Percentiles rank a stretch among this genome's conserved stretches.
Conservation (phyloP, 2,329 filamentous ascomycete genomes). For the Trichoderma atrobrunneum region DNA sequence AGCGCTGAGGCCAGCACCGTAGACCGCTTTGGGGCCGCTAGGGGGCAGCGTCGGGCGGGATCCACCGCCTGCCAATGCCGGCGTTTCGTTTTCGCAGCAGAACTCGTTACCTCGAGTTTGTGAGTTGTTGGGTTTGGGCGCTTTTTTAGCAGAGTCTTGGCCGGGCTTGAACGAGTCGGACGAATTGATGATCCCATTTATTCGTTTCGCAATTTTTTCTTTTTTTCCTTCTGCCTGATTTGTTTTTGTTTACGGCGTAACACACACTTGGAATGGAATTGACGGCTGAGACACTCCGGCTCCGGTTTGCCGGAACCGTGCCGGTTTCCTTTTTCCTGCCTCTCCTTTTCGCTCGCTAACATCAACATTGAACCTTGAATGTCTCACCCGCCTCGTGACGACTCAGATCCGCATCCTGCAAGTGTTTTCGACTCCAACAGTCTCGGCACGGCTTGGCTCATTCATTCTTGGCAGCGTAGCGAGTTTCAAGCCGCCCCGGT, state of each 20-base stretch:
- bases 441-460: not conserved
- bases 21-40: not conserved
- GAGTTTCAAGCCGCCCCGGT: not conserved
- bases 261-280: not conserved
- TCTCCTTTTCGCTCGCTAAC: not conserved
- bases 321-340: not conserved
- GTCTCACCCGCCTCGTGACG: slow-evolving; percentile 17
- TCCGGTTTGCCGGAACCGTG: slow-evolving; percentile 6
- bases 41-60: not conserved
- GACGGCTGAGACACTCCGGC: not conserved
- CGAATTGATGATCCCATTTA: not conserved
- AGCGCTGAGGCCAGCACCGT: not conserved
- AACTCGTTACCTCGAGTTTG: not conserved
- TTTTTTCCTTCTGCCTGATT: not conserved
- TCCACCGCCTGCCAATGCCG: not conserved
- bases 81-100: not conserved
- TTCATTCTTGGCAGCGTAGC: not conserved
- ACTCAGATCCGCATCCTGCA: slow-evolving; percentile 14
- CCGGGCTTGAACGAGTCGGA: not conserved
- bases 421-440: not conserved
- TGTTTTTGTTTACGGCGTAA: not conserved
- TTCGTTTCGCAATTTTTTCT: not conserved
- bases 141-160: not conserved
- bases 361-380: not conserved
- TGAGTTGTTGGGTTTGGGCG: not conserved